Base-by-base conservation (phyloP, 129 eudicot genomes). In the Ambrosia trifida region DNA sequence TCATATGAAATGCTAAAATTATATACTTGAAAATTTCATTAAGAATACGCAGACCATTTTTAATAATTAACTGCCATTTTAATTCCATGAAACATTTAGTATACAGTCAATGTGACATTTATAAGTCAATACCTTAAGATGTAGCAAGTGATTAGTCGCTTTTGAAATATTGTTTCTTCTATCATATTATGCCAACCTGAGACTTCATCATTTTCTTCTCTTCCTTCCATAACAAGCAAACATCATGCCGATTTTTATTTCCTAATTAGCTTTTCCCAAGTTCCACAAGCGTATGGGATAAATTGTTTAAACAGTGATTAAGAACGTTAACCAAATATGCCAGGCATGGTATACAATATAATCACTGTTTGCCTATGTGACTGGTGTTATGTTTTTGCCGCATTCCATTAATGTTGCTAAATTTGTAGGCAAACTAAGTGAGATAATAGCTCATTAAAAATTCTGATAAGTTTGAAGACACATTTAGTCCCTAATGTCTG, bases 401-500 rank as follows among this genome's bases (percentile, higher is more conserved):
- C 79, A 74, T 64, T 36, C 33, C 33, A 40, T 40, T 41, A 41
- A 53, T 7, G 53, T 66, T 66, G 17, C 30, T 17, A 30, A 10
- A 51, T 51, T 18, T 68, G 58, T 69, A 46, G 63, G 63, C 32
- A 54, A 28, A 16, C 49, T 44, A 31, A 11, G 68, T 58, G 40
- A 45, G 74, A 57, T 46, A 12, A 11, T 32, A 54, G 43, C 66
- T 30, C n/a, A n/a, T 56, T 52, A 64, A 43, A 33, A 67, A 57
- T 7, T n/a, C 59, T 67, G 62, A 45, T 44, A 40, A 40, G 44
- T 6, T 40, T 17, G 19, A 58, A 64, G 40, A 56, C 49, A 28
- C 20, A n/a, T 68, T 19, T 64, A 13, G 49, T 47, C 31, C 68
- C 68, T 46, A 47, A 56, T 71, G 4, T 83, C 69, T 86, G 82